Base-by-base conservation (phyloP, 129 eudicot species). In the Escallonia rubra region DNA sequence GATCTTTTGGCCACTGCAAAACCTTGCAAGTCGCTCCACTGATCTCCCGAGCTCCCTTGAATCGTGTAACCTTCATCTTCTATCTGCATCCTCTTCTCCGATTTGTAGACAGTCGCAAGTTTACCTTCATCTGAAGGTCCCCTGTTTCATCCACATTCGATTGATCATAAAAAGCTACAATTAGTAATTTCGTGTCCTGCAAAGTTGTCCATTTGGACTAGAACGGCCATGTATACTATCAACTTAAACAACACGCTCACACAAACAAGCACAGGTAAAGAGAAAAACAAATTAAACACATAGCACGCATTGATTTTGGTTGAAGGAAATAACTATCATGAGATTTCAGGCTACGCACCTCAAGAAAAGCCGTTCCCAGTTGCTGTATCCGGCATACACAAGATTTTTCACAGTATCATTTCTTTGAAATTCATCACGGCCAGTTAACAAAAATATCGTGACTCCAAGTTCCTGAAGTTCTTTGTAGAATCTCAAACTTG, bases 21-120 rank as follows among this genome's bases (percentile, higher is more conserved):
- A 16, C 98, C 98, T 10, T 59, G 50, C 61, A 88, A 79, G 75
- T 92, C 98, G 49, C 98, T 92, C 98, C 96, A 92, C 64, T 92
- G 98, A 72, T 92, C 96, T 61, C 96, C 98, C 4, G 95, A 92
- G 71, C 71, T 86, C 4, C 95, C 98, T 12, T 79, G 89, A 54
- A 92, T 79, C 56, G 76, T 72, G 76, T 84, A 92, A 41, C 96
- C 95, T 80, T 79, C 89, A 12, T 86, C 84, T 73, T 61, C 80
- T 10, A 92, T 64, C 76, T 78, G 85, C 61, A 66, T 82, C 56
- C 96, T 89, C 83, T 69, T 89, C 71, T 84, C 86, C 2, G 98
- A 88, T 81, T 92, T 92, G 81, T 86, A 92, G 10, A 72, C 52
- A 5, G 83, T 76, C 44, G 98, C 95, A 16, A 43, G 54, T 72